These are phyloP conservation scores for Fusarium sp. DNA, from an alignment of 2,329 filamentous ascomycete species.

Conservation along the genomic window DNA sequence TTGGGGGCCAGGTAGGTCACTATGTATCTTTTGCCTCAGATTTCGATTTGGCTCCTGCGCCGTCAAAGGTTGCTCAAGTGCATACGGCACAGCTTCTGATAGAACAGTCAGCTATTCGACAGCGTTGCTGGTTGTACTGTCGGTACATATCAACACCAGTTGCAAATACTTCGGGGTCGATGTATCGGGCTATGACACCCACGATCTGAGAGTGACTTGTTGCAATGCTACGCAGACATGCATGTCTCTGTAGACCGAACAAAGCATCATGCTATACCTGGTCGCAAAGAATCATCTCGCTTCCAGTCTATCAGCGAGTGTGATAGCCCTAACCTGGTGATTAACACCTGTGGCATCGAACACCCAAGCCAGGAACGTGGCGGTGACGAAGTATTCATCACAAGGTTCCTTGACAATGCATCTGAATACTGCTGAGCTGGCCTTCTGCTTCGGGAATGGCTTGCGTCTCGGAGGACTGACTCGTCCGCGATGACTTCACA, in stretches of 20 bases:
- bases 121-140: neutral
- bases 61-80: neutral
- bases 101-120: neutral
- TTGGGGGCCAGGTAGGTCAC: constrained; percentile 2
- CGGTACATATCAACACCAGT: neutral
- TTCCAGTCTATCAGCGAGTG: constrained; percentile 14
- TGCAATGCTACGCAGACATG: constrained; percentile 13
- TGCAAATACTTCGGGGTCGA: neutral
- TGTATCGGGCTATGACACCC: neutral
- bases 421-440: constrained; percentile 47
- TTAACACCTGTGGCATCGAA: constrained; percentile 23
- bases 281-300: constrained; percentile 21
- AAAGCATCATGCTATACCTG: constrained; percentile 10
- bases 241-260: constrained; percentile 1
- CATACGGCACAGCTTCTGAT: neutral
- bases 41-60: neutral
- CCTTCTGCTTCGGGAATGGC: constrained; percentile 49
- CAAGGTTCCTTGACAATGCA: constrained; percentile 37
- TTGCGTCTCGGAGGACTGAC: constrained; percentile 44
- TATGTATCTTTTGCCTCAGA: constrained; percentile 2
- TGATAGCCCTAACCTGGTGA: constrained; percentile 20
- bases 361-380: constrained; percentile 29
- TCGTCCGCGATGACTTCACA: constrained; percentile 46
- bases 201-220: constrained; percentile 21
- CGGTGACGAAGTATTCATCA: constrained; percentile 35